Conservation (phyloP, 73 alveolate species). For the Tetrahymena thermophila region DNA sequence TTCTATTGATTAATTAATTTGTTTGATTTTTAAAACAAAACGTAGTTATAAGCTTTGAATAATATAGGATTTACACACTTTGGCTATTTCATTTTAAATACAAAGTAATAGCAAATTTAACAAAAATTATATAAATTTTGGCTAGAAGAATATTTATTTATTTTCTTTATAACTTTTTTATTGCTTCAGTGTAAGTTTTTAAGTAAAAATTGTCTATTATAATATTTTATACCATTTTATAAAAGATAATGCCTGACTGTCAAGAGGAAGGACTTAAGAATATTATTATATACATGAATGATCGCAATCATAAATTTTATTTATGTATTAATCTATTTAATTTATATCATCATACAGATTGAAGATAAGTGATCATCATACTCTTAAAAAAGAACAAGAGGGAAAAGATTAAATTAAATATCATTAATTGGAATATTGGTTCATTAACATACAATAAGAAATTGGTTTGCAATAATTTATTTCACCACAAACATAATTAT, state of each 20-base stretch:
- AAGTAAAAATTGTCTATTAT: background rate
- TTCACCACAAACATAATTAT: background rate
- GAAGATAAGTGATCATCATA: background rate
- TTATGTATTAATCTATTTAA: background rate
- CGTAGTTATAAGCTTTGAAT: background rate
- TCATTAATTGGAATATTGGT: background rate
- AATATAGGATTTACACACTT: no score
- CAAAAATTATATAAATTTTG: no score
- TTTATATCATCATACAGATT: background rate
- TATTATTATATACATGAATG: background rate
- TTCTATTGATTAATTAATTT: background rate
- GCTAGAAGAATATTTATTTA: background rate
- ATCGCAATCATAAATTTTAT: background rate
- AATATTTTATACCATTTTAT: no score
- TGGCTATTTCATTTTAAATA: background rate
- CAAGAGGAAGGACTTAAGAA: background rate
- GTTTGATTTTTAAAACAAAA: background rate
- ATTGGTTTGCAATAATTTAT: background rate
- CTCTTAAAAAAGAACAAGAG: background rate
- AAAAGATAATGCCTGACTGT: background rate
- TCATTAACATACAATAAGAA: background rate
- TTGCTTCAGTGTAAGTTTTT: background rate
- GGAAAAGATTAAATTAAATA: background rate
- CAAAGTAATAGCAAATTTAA: background rate
- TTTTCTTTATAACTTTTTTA: background rate